These are phyloP conservation scores for Ramalina peruviana DNA, from an alignment of 495 filamentous ascomycete species.

Conservation along the genomic window DNA sequence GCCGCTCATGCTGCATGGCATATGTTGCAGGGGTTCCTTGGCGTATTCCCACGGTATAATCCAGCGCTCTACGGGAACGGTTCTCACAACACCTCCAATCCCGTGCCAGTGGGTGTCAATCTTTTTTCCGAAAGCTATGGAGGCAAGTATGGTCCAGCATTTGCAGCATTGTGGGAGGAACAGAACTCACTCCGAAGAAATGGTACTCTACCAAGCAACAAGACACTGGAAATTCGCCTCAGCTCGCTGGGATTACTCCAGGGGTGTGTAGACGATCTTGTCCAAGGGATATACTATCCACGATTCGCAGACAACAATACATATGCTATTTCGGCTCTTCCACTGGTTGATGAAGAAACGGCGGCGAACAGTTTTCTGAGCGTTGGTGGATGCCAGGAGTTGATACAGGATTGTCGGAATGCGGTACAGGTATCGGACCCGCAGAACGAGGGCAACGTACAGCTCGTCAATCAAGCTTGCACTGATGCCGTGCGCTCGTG, in stretches of 20 bases:
- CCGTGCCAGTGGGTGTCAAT: constrained; percentile 27
- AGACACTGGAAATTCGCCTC: constrained; percentile 27
- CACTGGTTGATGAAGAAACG: constrained; percentile 20
- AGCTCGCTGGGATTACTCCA: constrained; percentile 31
- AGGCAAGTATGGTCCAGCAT: constrained; percentile 32
- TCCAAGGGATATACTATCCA: constrained; percentile 25
- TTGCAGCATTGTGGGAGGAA: constrained; percentile 28
- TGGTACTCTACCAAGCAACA: constrained; percentile 21
- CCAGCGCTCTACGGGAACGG: constrained; percentile 25
- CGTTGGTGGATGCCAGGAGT: constrained; percentile 36
- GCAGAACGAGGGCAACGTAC: constrained; percentile 27
- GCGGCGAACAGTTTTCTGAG: constrained; percentile 29
- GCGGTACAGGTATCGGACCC: constrained; percentile 30
- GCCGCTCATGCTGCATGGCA: constrained; percentile 54
- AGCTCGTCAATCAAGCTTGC: constrained; percentile 34
- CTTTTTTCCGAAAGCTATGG: constrained; percentile 35
- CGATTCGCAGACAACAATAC: constrained; percentile 30
- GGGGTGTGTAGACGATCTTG: constrained; percentile 25
- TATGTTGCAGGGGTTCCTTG: constrained; percentile 53
- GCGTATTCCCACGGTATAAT: constrained; percentile 53
- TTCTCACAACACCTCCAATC: constrained; percentile 19
- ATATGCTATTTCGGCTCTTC: constrained; percentile 26
- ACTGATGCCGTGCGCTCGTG: constrained; percentile 31
- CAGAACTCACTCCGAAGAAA: constrained; percentile 25
- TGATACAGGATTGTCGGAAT: constrained; percentile 35